Evolutionary conservation across 2,329 filamentous ascomycete genomes (phyloP).

Genomic region (Talaromyces pinophilus): DNA sequence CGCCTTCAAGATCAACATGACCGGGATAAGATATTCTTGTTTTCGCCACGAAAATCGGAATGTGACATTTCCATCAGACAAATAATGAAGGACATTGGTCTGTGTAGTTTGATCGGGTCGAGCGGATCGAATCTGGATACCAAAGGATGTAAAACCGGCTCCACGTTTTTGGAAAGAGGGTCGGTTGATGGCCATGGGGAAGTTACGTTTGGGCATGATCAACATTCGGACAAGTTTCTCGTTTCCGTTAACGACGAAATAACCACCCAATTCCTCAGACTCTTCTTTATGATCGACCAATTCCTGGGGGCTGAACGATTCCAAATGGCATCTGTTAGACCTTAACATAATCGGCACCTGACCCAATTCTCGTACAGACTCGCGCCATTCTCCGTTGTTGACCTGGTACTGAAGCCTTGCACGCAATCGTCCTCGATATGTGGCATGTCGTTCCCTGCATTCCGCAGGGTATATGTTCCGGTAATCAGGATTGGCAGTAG

Average conservation of each 20-base stretch:
- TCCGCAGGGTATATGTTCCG: conserved; percentile 88
- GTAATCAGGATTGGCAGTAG: conserved; percentile 17
- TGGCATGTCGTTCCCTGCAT: conserved; percentile 88
- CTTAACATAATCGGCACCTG: conserved; percentile 91
- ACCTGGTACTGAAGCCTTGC: conserved; percentile 82
- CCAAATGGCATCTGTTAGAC: conserved; percentile 87
- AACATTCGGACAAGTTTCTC: conserved; percentile 95
- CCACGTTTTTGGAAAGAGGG: conserved; percentile 88
- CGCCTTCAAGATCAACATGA: conserved; percentile 95
- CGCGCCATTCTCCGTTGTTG: conserved; percentile 81
- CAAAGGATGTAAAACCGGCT: conserved; percentile 81
- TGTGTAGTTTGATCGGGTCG: conserved; percentile 97
- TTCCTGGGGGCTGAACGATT: conserved; percentile 77
- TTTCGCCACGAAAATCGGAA: conserved; percentile 98
- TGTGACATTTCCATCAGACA: conserved; percentile 92
- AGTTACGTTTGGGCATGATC: conserved; percentile 87
- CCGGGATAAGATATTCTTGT: conserved; percentile 92
- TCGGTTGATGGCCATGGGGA: conserved; percentile 89
- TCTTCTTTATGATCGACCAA: conserved; percentile 90
- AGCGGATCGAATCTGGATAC: conserved; percentile 87
- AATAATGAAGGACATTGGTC: conserved; percentile 94
- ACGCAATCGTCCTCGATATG: conserved; percentile 83
- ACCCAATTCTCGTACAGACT: conserved; percentile 81
- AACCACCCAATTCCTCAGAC: conserved; percentile 91
- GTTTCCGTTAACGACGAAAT: conserved; percentile 96